Evolutionary conservation across 768 basidiomycete species (phyloP).

Genomic region (Boletus sp.): DNA sequence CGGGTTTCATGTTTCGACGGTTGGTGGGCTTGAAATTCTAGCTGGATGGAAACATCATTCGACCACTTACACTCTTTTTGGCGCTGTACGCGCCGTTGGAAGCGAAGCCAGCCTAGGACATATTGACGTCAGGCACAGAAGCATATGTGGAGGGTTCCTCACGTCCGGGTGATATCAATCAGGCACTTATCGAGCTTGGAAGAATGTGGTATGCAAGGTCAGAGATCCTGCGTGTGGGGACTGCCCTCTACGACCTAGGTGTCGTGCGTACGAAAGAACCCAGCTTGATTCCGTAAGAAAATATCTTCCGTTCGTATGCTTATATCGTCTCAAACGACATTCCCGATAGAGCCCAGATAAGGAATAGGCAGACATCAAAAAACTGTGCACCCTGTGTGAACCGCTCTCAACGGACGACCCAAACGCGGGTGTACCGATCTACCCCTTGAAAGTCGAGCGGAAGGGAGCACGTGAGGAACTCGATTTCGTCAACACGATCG

Average conservation of each 20-base stretch:
- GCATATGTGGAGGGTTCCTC: conserved; percentile 57
- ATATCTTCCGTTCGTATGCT: not conserved
- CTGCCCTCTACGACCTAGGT: conserved; percentile 73
- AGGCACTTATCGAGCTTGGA: conserved; percentile 93
- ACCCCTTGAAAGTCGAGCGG: conserved; percentile 81
- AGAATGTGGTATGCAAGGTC: conserved; percentile 90
- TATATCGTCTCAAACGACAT: not conserved
- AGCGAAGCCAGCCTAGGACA: conserved; percentile 69
- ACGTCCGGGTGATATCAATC: conserved; percentile 81
- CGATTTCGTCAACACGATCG: conserved; percentile 82
- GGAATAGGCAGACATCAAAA: conserved; percentile 65
- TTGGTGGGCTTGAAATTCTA: conserved; percentile 28
- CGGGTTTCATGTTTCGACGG: not conserved
- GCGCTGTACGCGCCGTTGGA: conserved; percentile 83
- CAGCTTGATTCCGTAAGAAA: conserved; percentile 13
- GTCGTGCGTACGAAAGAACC: conserved; percentile 53
- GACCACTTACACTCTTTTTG: conserved; percentile 77
- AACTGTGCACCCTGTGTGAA: conserved; percentile 67
- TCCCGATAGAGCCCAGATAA: not conserved
- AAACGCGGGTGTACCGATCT: conserved; percentile 41
- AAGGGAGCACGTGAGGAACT: conserved; percentile 84
- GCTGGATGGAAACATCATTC: conserved; percentile 90
- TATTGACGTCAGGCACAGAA: conserved; percentile 80
- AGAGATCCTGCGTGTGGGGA: conserved; percentile 69
- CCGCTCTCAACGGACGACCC: conserved; percentile 40